Base-by-base conservation (phyloP, 352 stramenopile genomes). In the Phytophthora fragariae region DNA sequence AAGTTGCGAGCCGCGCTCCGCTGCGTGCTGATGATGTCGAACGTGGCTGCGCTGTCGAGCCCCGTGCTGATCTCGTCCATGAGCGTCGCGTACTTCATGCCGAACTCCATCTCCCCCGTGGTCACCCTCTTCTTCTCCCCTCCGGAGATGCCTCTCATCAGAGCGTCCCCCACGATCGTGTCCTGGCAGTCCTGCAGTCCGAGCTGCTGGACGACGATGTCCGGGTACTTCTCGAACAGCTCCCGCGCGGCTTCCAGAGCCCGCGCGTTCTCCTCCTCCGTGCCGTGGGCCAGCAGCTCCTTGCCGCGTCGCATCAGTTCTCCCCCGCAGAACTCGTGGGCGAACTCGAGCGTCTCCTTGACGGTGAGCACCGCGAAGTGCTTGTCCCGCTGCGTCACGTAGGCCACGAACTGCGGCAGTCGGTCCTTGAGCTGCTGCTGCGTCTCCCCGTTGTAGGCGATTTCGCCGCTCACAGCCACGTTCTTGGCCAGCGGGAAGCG, bases 51-150 rank as follows among this genome's bases (percentile, higher is more conserved):
- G 94, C 74, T 75, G 93, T 92, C 59, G 77, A 98, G 84, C 5
- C 95, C 95, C 21, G 92, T 98, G 64, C 85, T 96, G 71, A 98
- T 97, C 80, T 97, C 89, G 73, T 98, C 95, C 71, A 89, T 87
- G 57, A 95, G 90, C 19, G 87, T 77, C 46, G 98, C 81, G 62
- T 84, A 88, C 70, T 89, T 85, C 57, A 83, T 78, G 39, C 82
- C 79, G 55, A 95, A 88, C 53, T 96, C 76, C 86, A 99, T 98
- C 79, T 94, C 84, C 1, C 84, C 87, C 1, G 79, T 88, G 12
- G 89, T 96, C 49, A 94, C 86, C 33, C 89, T 80, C 70, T 92
- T 92, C 24, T 84, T 77, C 63, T 80, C 68, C 0, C 72, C 72
- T 46, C 72, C 61, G 19, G 79, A 89, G 56, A 90, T 77, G 31